phyloP scores from a whole-genome alignment of 1,284 basidiomycete genomes.

The Cryptococcus floricola region DNA sequence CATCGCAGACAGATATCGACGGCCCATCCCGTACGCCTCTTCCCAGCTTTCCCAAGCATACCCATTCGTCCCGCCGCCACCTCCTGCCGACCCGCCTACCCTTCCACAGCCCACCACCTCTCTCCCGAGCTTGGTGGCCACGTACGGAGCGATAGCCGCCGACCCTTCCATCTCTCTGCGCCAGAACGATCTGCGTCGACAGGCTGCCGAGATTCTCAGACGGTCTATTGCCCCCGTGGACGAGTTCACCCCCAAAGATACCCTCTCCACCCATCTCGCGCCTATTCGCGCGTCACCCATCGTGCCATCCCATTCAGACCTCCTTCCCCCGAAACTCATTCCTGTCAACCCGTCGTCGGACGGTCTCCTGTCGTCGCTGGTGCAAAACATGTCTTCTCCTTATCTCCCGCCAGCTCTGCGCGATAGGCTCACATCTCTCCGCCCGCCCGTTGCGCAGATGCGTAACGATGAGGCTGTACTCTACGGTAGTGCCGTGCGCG shows the following conservation, averaged over 20 bases:
- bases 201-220: slow-evolving; percentile 35
- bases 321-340: slow-evolving; percentile 23
- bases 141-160: slow-evolving; percentile 25
- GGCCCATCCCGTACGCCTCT: slow-evolving; percentile 29
- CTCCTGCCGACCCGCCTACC: neutral
- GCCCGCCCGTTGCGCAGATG: slow-evolving; percentile 28
- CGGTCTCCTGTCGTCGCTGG: slow-evolving; percentile 28
- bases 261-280: slow-evolving; percentile 26
- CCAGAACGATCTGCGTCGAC: slow-evolving; percentile 31
- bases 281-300: slow-evolving; percentile 29
- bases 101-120: slow-evolving; percentile 28
- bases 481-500: slow-evolving; percentile 34
- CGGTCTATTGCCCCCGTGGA: slow-evolving; percentile 34
- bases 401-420: slow-evolving; percentile 35
- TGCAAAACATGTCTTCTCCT: slow-evolving; percentile 35
- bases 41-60: slow-evolving; percentile 30
- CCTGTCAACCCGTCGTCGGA: slow-evolving; percentile 33
- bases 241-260: slow-evolving; percentile 28
- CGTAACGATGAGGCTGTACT: slow-evolving; percentile 23
- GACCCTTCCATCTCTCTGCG: slow-evolving; percentile 34
- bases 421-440: slow-evolving; percentile 39
- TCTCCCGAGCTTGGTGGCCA: slow-evolving; percentile 28
- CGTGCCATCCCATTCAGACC: slow-evolving; percentile 31
- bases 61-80: slow-evolving; percentile 26
- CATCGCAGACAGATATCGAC: slow-evolving; percentile 36